Percentiles rank a stretch among this genome's conserved stretches.
phyloP scores from a whole-genome alignment of 176 grass and related monocot species.

The Lolium multiflorum region DNA sequence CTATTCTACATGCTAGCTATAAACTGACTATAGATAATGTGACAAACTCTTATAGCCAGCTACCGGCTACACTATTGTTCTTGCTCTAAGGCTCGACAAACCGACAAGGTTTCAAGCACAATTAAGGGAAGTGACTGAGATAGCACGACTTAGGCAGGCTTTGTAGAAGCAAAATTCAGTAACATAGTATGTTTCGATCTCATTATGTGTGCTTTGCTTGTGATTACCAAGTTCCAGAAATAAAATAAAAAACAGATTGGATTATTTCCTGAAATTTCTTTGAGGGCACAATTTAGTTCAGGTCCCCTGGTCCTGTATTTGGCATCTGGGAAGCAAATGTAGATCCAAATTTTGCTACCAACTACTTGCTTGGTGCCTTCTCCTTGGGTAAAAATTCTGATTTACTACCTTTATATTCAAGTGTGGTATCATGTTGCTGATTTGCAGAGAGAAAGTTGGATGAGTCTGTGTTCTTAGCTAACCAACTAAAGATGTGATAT shows the following conservation, averaged over 20 bases:
- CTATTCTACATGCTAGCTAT: no score
- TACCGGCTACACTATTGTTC: no score
- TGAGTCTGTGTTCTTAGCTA: slow-evolving; percentile 72
- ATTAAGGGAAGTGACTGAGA: no score
- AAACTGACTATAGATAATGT: no score
- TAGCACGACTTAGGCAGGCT: background rate
- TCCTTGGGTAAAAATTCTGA: background rate
- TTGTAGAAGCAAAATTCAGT: background rate
- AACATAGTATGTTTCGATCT: background rate
- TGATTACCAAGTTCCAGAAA: background rate
- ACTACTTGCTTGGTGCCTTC: background rate
- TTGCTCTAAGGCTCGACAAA: background rate
- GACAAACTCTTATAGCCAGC: no score
- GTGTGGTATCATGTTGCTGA: background rate
- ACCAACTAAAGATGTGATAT: slow-evolving; percentile 66
- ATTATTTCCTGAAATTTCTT: background rate
- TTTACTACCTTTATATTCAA: background rate
- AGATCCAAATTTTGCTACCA: background rate
- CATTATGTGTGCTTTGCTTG: background rate
- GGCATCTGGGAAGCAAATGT: slow-evolving; percentile 10
- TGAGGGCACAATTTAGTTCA: background rate
- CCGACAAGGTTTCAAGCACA: background rate
- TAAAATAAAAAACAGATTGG: no score
- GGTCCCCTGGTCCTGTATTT: background rate
- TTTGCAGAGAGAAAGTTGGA: slow-evolving; percentile 78